A percentile compares a stretch with the other conserved stretches of the same genome.
Conservation (phyloP, 345 rosid genomes). For the Tarenaya hassleriana region DNA sequence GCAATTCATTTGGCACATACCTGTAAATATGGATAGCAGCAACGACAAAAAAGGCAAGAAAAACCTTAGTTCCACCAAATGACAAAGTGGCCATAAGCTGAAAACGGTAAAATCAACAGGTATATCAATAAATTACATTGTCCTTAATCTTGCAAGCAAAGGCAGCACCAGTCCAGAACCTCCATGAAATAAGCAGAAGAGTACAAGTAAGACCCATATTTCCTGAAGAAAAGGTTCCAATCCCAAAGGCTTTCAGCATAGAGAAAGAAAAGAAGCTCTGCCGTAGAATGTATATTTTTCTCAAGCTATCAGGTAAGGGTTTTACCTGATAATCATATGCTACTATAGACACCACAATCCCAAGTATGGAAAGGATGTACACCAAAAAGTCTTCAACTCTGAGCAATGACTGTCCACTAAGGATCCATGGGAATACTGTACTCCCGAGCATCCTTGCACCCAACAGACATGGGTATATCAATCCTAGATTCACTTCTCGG, state of each 20-base stretch:
- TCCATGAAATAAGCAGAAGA: conserved; percentile 74
- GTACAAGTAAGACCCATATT: conserved; percentile 55
- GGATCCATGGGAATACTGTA: conserved; percentile 77
- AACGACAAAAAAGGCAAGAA: conserved; percentile 14
- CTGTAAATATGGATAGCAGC: conserved; percentile 32
- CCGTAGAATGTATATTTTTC: not conserved
- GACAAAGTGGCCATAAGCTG: not conserved
- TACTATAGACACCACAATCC: conserved; percentile 53
- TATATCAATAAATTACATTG: conserved; percentile 43
- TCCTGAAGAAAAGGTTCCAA: conserved; percentile 50
- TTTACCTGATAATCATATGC: conserved; percentile 98
- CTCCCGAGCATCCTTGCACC: conserved; percentile 97
- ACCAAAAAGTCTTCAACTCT: conserved; percentile 74
- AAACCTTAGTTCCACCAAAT: not conserved
- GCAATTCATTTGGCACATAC: conserved; percentile 85
- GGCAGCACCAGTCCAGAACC: conserved; percentile 66
- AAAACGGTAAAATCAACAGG: not conserved
- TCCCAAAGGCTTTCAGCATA: not conserved
- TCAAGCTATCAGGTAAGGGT: conserved; percentile 2
- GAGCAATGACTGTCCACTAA: conserved; percentile 51
- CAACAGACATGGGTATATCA: conserved; percentile 72
- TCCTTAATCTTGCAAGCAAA: conserved; percentile 86
- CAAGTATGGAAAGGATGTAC: conserved; percentile 50
- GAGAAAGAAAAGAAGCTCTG: too few relatives aligned
- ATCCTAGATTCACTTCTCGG: conserved; percentile 77